Percentiles rank a stretch among this genome's conserved stretches.
phyloP scores from a whole-genome alignment of 371 early-diverging fungal genomes.

The Batkoa obscura region DNA sequence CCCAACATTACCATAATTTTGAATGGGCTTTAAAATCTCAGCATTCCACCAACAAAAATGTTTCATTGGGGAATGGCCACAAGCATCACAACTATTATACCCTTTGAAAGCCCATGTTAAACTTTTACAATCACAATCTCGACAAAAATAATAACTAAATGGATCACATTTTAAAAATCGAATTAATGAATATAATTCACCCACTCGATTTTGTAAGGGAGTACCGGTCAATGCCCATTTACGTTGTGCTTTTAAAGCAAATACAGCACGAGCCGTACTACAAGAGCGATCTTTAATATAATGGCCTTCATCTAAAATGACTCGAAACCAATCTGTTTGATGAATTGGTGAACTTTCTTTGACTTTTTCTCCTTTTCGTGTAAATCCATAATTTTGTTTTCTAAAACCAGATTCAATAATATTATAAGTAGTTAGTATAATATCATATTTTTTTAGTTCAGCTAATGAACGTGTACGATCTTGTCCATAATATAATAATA shows the following conservation, averaged over 20 bases:
- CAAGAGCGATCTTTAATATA: slow-evolving; percentile 84
- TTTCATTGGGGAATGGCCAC: slow-evolving; percentile 57
- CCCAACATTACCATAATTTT: slow-evolving; percentile 43
- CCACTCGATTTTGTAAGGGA: slow-evolving; percentile 94
- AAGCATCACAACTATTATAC: slow-evolving; percentile 36
- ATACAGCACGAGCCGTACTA: slow-evolving; percentile 78
- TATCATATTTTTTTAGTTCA: slow-evolving; percentile 42
- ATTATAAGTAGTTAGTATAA: slow-evolving; percentile 66
- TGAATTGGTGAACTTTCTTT: slow-evolving; percentile 55
- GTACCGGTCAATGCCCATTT: slow-evolving; percentile 93
- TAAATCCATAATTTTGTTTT: slow-evolving; percentile 48
- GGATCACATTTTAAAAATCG: slow-evolving; percentile 39
- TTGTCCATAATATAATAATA: slow-evolving; percentile 48
- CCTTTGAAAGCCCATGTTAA: slow-evolving; percentile 60
- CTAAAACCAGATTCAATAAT: slow-evolving; percentile 56
- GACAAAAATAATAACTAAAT: slow-evolving; percentile 72
- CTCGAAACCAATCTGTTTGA: slow-evolving; percentile 56
- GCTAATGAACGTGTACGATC: slow-evolving; percentile 23
- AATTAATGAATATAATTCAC: slow-evolving; percentile 89
- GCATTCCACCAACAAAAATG: slow-evolving; percentile 95
- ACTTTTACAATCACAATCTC: slow-evolving; percentile 59
- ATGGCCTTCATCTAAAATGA: slow-evolving; percentile 82
- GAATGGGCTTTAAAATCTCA: slow-evolving; percentile 85
- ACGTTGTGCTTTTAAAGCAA: slow-evolving; percentile 44
- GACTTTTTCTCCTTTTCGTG: slow-evolving; percentile 25